A percentile compares a stretch with the other conserved stretches of the same genome.
These are phyloP conservation scores for Tulasnella sp. DNA, from an alignment of 768 basidiomycete species.

Conservation along the genomic window DNA sequence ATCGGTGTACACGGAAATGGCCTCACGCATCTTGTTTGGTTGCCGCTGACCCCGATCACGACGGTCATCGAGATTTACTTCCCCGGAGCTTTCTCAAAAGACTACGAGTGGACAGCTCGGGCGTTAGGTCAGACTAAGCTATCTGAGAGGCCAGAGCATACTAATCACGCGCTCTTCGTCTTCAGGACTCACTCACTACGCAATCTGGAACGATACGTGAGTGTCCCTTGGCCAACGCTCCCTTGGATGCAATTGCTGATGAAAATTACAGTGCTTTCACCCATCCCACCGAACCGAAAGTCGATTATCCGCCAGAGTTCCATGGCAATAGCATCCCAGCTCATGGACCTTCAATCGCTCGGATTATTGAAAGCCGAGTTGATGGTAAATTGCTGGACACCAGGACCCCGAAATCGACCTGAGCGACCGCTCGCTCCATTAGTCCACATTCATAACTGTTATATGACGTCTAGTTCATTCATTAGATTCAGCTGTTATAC, in stretches of 20 bases:
- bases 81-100: conserved; percentile 72
- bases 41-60: conserved; percentile 63
- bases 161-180: neutral
- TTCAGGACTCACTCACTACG: conserved; percentile 51
- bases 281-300: conserved; percentile 43
- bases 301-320: conserved; percentile 74
- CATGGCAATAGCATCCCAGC: conserved; percentile 73
- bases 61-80: conserved; percentile 82
- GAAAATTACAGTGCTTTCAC: conserved; percentile 32
- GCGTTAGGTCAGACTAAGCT: conserved; percentile 51
- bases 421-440: neutral
- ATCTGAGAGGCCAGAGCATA: conserved; percentile 26
- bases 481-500: too few relatives aligned
- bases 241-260: neutral
- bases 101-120: conserved; percentile 75
- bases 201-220: conserved; percentile 46
- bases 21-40: conserved; percentile 75
- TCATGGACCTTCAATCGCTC: conserved; percentile 55
- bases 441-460: neutral
- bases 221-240: neutral
- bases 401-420: neutral
- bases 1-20: conserved; percentile 75
- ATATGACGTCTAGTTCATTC: too few relatives aligned
- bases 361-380: conserved; percentile 44
- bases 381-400: neutral